Conservation (phyloP, 257 asterid genomes). For the Jacaranda copaia region DNA sequence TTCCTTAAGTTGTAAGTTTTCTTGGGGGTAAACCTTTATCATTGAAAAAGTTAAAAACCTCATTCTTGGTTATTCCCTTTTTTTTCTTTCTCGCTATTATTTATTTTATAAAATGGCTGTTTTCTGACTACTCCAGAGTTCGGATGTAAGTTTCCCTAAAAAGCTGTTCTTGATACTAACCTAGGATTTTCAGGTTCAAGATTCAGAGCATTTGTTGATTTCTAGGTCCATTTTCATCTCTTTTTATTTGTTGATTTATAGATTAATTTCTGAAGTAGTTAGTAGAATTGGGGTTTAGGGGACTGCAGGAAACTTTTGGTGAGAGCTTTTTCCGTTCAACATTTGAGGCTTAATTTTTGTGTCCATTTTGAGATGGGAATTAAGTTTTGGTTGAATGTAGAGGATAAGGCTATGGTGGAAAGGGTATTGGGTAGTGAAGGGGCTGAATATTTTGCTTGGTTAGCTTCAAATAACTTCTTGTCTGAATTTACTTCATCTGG, state of each 20-base stretch:
- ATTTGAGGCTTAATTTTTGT: constrained; percentile 10
- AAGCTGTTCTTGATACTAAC: constrained; percentile 12
- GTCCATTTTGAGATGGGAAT: constrained; percentile 58
- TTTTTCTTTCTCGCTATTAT: too few species aligned
- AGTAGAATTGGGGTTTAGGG: constrained; percentile 2
- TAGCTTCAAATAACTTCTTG: constrained; percentile 71
- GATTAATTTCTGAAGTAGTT: constrained; percentile 17
- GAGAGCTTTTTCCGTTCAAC: too few species aligned
- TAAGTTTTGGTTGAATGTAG: constrained; percentile 65
- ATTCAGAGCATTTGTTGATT: constrained; percentile 13
- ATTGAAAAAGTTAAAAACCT: not conserved
- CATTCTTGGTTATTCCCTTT: not conserved
- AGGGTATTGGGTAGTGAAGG: constrained; percentile 81
- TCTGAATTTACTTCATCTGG: constrained; percentile 72
- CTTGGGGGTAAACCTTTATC: constrained; percentile 11
- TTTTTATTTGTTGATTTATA: constrained; percentile 10
- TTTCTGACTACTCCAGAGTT: constrained; percentile 25
- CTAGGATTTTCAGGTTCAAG: constrained; percentile 19
- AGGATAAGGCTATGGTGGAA: constrained; percentile 65
- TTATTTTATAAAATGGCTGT: not conserved
- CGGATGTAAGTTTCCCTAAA: constrained; percentile 27
- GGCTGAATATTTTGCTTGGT: constrained; percentile 74
- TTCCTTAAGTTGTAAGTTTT: constrained; percentile 11
- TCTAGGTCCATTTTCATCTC: not conserved
- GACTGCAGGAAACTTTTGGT: not conserved